Evolutionary conservation across 2,329 filamentous ascomycete species (phyloP), one percentile per base, ranked within the genome.

Genomic region (Berkeleyomyces basicola): DNA sequence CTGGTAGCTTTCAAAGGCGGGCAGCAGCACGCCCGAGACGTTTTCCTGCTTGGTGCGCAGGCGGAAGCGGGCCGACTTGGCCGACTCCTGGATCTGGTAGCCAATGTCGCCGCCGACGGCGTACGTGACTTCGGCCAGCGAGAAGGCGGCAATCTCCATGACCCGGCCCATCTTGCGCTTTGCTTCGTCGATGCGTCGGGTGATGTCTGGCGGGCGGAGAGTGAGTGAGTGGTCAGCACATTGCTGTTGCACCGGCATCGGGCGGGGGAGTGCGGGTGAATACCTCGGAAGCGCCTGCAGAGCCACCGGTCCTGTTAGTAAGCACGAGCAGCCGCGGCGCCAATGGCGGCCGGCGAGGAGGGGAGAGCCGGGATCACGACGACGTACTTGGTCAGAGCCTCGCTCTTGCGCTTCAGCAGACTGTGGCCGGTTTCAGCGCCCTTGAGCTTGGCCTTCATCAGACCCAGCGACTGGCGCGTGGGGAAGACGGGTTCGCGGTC

Each of bases 141-240:
- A 97, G 76, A 99, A 97, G 55, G 93, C 91, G 47, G 93, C 93
- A 71, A 99, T 95, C 74, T 97, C 92, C 93, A 99, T 99, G 44
- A 99, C 93, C 42, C 92, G 84, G 64, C 93, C 93, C 92, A 99
- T 99, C 79, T 99, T 99, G 69, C 91, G 88, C 76, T 99, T 99
- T 49, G 93, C 93, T 74, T 99, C 93, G 77, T 99, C 92, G 75
- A 99, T 99, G 71, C 93, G 87, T 73, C 85, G 84, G 59, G 93
- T 96, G 70, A 99, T 99, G 70, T 99, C 93, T 89, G 72, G 67
- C 23, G 43, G 10, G 51, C 23, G 44, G 10, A 47, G 31, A 16
- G 11, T 46, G 61, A 11, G 46, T 63, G 53, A 51, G 42, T 58
- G 31, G 51, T 55, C 36, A 55, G 51, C 51, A 37, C 51, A 37